Evolutionary conservation across 1,284 basidiomycete species (phyloP).

Genomic region (Stereum hirsutum): DNA sequence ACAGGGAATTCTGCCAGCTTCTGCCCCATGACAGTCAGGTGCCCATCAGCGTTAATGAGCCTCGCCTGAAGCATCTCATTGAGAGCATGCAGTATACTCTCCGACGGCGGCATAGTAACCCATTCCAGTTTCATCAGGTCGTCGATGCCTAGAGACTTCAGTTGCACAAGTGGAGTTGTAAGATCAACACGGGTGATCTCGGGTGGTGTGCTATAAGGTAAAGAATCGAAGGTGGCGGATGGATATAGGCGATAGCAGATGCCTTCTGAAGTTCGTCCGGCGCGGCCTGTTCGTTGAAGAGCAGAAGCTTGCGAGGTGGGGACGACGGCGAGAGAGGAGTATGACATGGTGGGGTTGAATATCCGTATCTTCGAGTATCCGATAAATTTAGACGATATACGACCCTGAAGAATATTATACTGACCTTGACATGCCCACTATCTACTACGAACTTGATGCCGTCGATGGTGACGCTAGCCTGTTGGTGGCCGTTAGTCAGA

Average conservation of each 20-base stretch:
- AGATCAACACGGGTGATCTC: conserved; percentile 89
- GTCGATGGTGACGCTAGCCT: conserved; percentile 95
- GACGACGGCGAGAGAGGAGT: conserved; percentile 69
- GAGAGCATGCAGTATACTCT: conserved; percentile 76
- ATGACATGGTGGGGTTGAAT: conserved; percentile 80
- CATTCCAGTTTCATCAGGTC: conserved; percentile 96
- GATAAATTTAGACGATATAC: conserved; percentile 11
- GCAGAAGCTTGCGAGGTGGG: conserved; percentile 81
- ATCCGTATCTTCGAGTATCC: conserved; percentile 55
- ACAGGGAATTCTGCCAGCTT: conserved; percentile 74
- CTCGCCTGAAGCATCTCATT: conserved; percentile 65
- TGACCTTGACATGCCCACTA: conserved; percentile 89
- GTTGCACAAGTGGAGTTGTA: conserved; percentile 80
- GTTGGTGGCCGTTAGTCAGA: too few species aligned
- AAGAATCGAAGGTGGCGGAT: conserved; percentile 42
- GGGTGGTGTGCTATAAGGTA: conserved; percentile 68
- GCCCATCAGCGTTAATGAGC: conserved; percentile 65
- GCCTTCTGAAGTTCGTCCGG: conserved; percentile 85
- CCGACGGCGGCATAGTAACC: conserved; percentile 82
- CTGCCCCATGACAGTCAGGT: conserved; percentile 55
- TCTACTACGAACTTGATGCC: conserved; percentile 95
- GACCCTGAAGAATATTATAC: conserved; percentile 14
- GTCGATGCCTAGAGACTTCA: conserved; percentile 92
- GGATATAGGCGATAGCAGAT: conserved; percentile 94
- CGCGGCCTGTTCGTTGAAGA: conserved; percentile 83